Evolutionary conservation across 352 stramenopile species (phyloP).

Genomic region (Globisporangium megalacanthum): DNA sequence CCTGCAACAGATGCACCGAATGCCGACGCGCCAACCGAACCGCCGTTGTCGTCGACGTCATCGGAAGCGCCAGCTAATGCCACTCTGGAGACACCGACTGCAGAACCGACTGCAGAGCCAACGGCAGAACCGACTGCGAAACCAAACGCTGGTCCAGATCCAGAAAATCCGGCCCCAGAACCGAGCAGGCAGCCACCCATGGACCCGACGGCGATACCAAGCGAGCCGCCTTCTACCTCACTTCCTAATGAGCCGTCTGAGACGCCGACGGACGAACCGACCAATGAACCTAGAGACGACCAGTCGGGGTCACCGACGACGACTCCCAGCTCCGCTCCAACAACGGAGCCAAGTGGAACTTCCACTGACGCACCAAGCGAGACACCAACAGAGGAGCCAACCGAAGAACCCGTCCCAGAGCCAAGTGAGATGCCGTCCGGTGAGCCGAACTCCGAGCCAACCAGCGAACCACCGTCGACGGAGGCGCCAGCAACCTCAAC

Average conservation of each 20-base stretch:
- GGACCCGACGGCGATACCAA: no score
- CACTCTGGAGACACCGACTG: background rate
- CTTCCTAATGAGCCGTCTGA: background rate
- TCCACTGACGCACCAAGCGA: background rate
- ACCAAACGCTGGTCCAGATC: background rate
- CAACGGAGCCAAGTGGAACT: background rate
- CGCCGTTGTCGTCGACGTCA: no score
- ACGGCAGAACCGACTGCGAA: background rate
- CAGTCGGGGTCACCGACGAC: background rate
- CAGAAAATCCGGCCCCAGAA: no score
- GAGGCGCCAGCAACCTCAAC: background rate
- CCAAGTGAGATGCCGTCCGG: no score
- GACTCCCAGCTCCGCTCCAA: background rate
- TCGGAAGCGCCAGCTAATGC: no score
- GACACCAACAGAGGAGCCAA: background rate
- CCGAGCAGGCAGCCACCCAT: no score
- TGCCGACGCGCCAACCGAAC: no score
- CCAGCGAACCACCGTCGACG: background rate
- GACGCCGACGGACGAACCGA: constrained; percentile 1
- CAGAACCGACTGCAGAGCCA: background rate
- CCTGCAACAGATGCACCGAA: background rate
- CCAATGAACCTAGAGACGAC: background rate
- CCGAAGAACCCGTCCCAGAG: background rate
- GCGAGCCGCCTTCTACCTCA: no score
- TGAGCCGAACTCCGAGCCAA: background rate